Evolutionary conservation across 208 protist species (phyloP).

Genomic region (Borovskyia barvae): DNA sequence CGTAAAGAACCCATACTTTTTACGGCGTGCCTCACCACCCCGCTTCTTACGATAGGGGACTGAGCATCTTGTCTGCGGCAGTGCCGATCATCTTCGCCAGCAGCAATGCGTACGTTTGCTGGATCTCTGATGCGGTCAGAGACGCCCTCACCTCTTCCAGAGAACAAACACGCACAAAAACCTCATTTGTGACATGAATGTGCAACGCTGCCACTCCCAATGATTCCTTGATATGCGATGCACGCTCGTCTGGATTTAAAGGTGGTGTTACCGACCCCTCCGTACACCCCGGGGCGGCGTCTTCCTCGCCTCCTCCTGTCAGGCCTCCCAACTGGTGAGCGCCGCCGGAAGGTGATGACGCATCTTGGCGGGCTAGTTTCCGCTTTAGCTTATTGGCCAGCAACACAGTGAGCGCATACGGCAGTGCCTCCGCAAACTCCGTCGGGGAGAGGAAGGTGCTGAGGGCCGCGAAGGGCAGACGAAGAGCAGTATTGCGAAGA

Average conservation of each 20-base stretch:
- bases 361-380: neutral
- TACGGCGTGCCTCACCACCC: too few species aligned
- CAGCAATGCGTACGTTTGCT: conserved; percentile 23
- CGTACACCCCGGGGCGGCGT: neutral
- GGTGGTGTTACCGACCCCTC: neutral
- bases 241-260: too few species aligned
- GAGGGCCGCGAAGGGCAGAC: conserved; percentile 43
- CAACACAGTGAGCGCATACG: conserved; percentile 40
- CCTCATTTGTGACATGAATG: conserved; percentile 49
- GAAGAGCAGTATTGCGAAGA: conserved; percentile 53
- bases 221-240: conserved; percentile 55
- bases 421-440: conserved; percentile 59
- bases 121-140: conserved; percentile 30
- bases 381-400: conserved; percentile 26
- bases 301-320: too few species aligned
- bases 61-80: conserved; percentile 10
- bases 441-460: conserved; percentile 39
- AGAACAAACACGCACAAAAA: conserved; percentile 49
- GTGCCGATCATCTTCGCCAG: conserved; percentile 11
- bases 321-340: too few species aligned
- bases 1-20: too few species aligned
- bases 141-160: conserved; percentile 42
- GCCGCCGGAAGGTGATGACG: too few species aligned
- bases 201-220: conserved; percentile 49
- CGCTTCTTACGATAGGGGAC: too few species aligned